These are phyloP conservation scores for Neofusicoccum sp. DNA, from an alignment of 2,329 filamentous ascomycete species.

Conservation along the genomic window DNA sequence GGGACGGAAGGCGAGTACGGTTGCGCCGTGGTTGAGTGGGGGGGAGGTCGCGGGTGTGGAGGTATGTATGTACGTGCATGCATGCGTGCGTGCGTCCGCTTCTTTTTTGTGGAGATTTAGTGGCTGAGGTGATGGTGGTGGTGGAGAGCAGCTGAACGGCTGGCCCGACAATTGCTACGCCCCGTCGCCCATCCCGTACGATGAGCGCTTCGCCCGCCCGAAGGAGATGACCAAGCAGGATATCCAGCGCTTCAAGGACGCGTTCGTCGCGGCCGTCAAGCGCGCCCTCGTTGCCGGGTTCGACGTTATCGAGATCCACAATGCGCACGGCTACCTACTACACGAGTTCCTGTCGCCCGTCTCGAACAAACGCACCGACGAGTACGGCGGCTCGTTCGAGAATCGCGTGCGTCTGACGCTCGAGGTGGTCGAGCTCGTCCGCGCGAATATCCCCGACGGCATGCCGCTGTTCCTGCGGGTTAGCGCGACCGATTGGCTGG, in stretches of 20 bases:
- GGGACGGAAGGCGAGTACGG: conserved; percentile 61
- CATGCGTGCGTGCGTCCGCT: neutral
- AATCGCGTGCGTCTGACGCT: conserved; percentile 68
- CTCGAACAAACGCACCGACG: conserved; percentile 66
- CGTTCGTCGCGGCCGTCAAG: conserved; percentile 62
- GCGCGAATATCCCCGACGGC: conserved; percentile 59
- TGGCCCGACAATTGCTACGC: conserved; percentile 56
- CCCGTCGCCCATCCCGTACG: conserved; percentile 61
- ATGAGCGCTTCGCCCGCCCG: conserved; percentile 59
- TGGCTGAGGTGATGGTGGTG: conserved; percentile 17
- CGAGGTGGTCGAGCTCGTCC: conserved; percentile 63
- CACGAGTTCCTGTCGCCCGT: conserved; percentile 67
- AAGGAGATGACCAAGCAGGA: conserved; percentile 67
- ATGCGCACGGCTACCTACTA: conserved; percentile 75
- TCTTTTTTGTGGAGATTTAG: neutral
- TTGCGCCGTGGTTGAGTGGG: conserved; percentile 61
- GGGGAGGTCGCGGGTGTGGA: conserved; percentile 56
- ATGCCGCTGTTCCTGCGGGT: conserved; percentile 75
- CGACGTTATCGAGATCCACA: conserved; percentile 78
- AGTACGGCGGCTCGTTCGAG: conserved; percentile 68
- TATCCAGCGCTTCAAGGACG: conserved; percentile 63
- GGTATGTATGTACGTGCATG: neutral
- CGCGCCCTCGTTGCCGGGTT: conserved; percentile 59
- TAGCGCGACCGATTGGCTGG: conserved; percentile 74
- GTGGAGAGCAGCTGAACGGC: conserved; percentile 45